phyloP scores from a whole-genome alignment of 1,284 basidiomycete genomes.

The Afroboletus lepidellus region DNA sequence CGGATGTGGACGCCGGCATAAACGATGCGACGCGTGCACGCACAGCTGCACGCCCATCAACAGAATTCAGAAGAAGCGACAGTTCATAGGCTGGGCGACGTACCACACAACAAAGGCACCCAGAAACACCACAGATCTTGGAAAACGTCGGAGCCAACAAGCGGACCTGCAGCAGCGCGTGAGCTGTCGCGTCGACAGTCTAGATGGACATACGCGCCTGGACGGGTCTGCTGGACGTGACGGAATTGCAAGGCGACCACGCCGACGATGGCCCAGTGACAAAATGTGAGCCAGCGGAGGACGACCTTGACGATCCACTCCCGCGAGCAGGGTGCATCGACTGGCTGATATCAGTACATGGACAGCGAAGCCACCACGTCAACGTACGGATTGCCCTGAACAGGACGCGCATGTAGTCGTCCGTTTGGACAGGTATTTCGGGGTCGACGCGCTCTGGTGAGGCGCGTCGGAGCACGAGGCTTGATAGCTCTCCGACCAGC shows the following conservation, averaged over 20 bases:
- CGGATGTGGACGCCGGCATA: not conserved
- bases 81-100: not conserved
- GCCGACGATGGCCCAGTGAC: constrained; percentile 8
- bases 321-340: constrained; percentile 18
- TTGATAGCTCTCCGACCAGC: constrained; percentile 5
- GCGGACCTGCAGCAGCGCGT: not conserved
- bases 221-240: not conserved
- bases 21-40: not conserved
- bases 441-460: not conserved
- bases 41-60: not conserved
- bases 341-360: not conserved
- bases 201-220: not conserved
- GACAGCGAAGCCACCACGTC: not conserved
- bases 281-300: constrained; percentile 11
- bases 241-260: not conserved
- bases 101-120: constrained; percentile 3
- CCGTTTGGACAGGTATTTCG: not conserved
- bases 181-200: not conserved
- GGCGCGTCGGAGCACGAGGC: not conserved
- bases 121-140: not conserved
- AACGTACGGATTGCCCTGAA: constrained; percentile 19
- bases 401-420: constrained; percentile 2
- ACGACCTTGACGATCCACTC: constrained; percentile 18
- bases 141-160: not conserved
- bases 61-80: not conserved